Percentiles rank a stretch among this genome's conserved stretches.
phyloP scores from a whole-genome alignment of 2,329 filamentous ascomycete species.

The Rosellinia necatrix region DNA sequence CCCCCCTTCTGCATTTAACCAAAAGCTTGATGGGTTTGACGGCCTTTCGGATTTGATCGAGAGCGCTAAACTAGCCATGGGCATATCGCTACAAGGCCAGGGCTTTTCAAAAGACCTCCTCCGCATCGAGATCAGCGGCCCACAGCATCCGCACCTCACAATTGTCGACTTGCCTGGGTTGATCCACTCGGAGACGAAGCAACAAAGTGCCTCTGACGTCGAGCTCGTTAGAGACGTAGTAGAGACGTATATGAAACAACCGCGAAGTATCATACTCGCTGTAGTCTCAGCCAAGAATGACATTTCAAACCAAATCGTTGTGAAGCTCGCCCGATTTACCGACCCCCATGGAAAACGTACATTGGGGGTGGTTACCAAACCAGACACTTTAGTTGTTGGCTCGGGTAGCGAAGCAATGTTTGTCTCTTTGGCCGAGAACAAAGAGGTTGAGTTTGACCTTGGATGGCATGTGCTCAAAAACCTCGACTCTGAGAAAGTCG shows the following conservation, averaged over 20 bases:
- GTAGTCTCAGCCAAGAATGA: constrained; percentile 62
- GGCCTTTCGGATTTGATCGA: constrained; percentile 45
- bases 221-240: constrained; percentile 54
- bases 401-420: constrained; percentile 49
- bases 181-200: constrained; percentile 53
- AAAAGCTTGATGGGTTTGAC: constrained; percentile 37
- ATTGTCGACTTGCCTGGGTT: constrained; percentile 64
- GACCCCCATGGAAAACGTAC: constrained; percentile 47
- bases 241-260: constrained; percentile 58
- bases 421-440: constrained; percentile 50
- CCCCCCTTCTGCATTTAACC: constrained; percentile 27
- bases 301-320: constrained; percentile 62
- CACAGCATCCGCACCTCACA: constrained; percentile 56
- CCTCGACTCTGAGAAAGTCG: constrained; percentile 44
- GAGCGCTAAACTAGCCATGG: constrained; percentile 54
- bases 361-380: constrained; percentile 57
- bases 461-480: constrained; percentile 61
- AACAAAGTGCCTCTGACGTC: constrained; percentile 51
- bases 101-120: constrained; percentile 54
- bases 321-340: constrained; percentile 50
- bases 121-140: constrained; percentile 53
- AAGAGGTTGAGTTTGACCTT: constrained; percentile 51
- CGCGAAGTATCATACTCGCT: constrained; percentile 63
- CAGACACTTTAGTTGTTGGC: constrained; percentile 43
- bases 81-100: constrained; percentile 43